Conservation (phyloP, 345 rosid species). For the Noccaea bulbosa region DNA sequence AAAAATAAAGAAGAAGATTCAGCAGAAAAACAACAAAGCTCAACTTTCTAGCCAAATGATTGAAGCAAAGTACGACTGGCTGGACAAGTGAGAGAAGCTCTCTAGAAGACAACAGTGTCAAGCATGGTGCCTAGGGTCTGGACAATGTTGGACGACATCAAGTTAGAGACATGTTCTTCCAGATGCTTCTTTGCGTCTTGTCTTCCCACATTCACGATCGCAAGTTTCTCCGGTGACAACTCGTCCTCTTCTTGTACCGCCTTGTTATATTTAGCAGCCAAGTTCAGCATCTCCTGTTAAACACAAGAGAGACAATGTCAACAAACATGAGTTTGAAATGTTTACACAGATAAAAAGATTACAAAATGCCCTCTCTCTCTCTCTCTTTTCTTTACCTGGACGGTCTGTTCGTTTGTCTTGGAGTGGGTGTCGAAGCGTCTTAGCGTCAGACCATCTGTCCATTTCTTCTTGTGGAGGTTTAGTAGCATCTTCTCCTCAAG, state of each 20-base stretch:
- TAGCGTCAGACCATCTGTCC: constrained; percentile 99
- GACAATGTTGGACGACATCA: constrained; percentile 98
- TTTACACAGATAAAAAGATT: background rate
- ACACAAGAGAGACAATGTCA: constrained; percentile 17
- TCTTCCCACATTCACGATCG: constrained; percentile 93
- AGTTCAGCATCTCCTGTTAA: constrained; percentile 85
- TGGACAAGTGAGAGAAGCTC: constrained; percentile 8
- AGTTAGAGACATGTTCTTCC: constrained; percentile 89
- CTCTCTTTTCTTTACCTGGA: constrained; percentile 60
- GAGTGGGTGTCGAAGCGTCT: constrained; percentile 84
- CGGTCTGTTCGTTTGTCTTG: constrained; percentile 88
- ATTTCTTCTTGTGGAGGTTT: constrained; percentile 98
- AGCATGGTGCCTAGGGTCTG: constrained; percentile 99
- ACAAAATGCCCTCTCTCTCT: background rate
- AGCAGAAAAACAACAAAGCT: constrained; percentile 21
- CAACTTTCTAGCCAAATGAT: constrained; percentile 20
- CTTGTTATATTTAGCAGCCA: constrained; percentile 88
- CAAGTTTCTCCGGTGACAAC: constrained; percentile 91
- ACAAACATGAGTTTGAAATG: constrained; percentile 8
- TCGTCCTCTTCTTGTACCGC: constrained; percentile 99
- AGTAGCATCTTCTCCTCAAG: constrained; percentile 98
- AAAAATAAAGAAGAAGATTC: constrained; percentile 24
- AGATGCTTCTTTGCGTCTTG: constrained; percentile 99
- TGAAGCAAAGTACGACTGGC: constrained; percentile 9
- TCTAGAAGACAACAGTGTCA: constrained; percentile 88